A percentile compares a stretch with the other conserved stretches of the same genome.
Conservation (phyloP, 768 basidiomycete species). For the Floccularia luteovirens region DNA sequence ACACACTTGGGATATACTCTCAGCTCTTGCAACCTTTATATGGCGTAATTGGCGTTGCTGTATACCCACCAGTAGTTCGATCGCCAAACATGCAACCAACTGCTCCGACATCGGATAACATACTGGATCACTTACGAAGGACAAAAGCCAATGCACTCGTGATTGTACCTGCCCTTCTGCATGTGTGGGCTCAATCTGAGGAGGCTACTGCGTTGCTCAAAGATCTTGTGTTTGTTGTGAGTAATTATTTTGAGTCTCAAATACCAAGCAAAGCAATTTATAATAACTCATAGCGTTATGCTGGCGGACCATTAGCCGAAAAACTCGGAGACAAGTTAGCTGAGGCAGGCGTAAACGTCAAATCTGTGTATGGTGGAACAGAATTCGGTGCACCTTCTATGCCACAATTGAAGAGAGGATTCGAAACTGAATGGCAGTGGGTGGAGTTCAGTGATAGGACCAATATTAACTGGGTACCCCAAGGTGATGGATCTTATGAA, state of each 20-base stretch:
- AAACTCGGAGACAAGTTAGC: constrained; percentile 26
- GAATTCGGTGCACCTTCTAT: constrained; percentile 21
- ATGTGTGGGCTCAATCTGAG: constrained; percentile 24
- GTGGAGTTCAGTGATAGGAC: constrained; percentile 16
- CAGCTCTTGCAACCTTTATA: constrained; percentile 23
- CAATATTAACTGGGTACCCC: constrained; percentile 22
- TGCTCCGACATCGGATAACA: constrained; percentile 29
- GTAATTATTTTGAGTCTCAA: constrained; percentile 4
- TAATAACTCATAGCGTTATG: constrained; percentile 23
- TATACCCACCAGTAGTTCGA: constrained; percentile 24
- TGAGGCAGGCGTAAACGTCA: constrained; percentile 23
- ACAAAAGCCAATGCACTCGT: constrained; percentile 21
- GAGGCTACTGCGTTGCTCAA: constrained; percentile 15
- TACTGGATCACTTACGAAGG: constrained; percentile 23
- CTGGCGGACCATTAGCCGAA: constrained; percentile 27
- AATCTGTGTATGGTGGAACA: constrained; percentile 27
- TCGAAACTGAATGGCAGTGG: constrained; percentile 25
- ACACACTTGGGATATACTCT: constrained; percentile 20
- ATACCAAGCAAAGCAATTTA: no score
- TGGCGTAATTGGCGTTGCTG: constrained; percentile 11
- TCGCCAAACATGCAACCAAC: constrained; percentile 18
- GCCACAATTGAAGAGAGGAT: constrained; percentile 8
- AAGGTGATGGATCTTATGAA: constrained; percentile 28
- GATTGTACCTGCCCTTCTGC: constrained; percentile 28
- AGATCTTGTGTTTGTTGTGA: constrained; percentile 16